These are phyloP conservation scores for Neolentinus lepideus DNA, from an alignment of 1,284 basidiomycete genomes.

Conservation along the genomic window DNA sequence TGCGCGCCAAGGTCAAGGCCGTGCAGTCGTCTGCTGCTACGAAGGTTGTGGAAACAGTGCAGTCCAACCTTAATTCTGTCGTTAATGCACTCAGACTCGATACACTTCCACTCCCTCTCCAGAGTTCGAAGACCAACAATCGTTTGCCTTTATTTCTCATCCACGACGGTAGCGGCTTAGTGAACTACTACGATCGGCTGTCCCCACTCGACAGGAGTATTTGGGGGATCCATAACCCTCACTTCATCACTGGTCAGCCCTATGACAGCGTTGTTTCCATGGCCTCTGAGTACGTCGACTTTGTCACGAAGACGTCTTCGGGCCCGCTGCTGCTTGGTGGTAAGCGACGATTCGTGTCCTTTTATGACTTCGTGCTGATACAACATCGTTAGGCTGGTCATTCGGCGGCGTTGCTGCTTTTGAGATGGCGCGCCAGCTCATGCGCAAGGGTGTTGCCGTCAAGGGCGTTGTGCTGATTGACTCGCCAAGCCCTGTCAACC, in stretches of 20 bases:
- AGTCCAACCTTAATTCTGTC: slow-evolving; percentile 3
- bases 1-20: slow-evolving; percentile 2
- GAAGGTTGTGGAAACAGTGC: not conserved
- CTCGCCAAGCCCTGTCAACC: slow-evolving; percentile 46
- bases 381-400: slow-evolving; percentile 52
- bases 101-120: slow-evolving; percentile 30
- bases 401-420: slow-evolving; percentile 69
- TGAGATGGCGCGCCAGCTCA: slow-evolving; percentile 52
- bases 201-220: slow-evolving; percentile 38
- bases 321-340: slow-evolving; percentile 51
- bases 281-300: slow-evolving; percentile 42
- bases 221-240: slow-evolving; percentile 55
- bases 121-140: slow-evolving; percentile 18
- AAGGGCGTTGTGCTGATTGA: slow-evolving; percentile 61
- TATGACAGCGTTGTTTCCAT: slow-evolving; percentile 47
- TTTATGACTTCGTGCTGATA: slow-evolving; percentile 3
- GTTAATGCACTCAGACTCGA: slow-evolving; percentile 18
- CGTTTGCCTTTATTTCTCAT: slow-evolving; percentile 49
- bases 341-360: slow-evolving; percentile 20
- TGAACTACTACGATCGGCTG: slow-evolving; percentile 44
- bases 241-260: slow-evolving; percentile 31
- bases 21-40: not conserved
- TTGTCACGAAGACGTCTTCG: slow-evolving; percentile 24
- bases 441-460: slow-evolving; percentile 31
- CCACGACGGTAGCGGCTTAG: slow-evolving; percentile 65